Base-by-base conservation (phyloP, 208 protist genomes). In the Trypanosoma caninum region DNA sequence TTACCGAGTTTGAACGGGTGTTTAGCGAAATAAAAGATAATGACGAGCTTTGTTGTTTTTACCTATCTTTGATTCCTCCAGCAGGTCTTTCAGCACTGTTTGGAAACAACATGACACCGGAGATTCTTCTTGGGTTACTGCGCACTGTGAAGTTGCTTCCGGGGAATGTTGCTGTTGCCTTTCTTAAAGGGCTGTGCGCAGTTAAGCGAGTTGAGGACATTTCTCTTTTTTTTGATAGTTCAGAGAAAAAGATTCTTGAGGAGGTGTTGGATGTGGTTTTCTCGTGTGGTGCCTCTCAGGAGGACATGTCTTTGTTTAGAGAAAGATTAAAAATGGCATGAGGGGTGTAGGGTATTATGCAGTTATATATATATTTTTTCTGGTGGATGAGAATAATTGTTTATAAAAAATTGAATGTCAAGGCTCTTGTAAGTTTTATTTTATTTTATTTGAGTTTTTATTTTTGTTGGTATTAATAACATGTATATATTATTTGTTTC, bases 1-100 rank as follows among this genome's bases (percentile, higher is more conserved):
- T 91, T 56, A 88, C 82, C 11, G 85, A 95, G 60, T 91, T 95
- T 63, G 85, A 95, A 74, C 78, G 86, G n/a, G 73, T 87, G 11
- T 91, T 91, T 70, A 68, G 58, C 16, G 73, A 77, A 20, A 71
- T 93, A 37, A 56, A 65, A 46, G 48, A 72, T 33, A 56, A 89
- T 54, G 76, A 89, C 4, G 86, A 90, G 50, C 78, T 92, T 45
- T 66, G 71, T 18, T 72, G 82, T 47, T 56, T 80, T 61, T 95
- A 89, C 58, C 50, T 93, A 10, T 73, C 69, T 50, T 48, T 84
- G 27, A 70, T 95, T 38, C 70, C 78, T 46, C 83, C 89, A 14
- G 57, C 59, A 20, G 63, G 52, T 11, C 59, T 93, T 23, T 42
- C 69, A 13, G 56, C 73, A 4, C 72, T 95, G 25, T 91, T 95